Conservation (phyloP, 2,329 filamentous ascomycete genomes). For the Beauveria rudraprayagi region DNA sequence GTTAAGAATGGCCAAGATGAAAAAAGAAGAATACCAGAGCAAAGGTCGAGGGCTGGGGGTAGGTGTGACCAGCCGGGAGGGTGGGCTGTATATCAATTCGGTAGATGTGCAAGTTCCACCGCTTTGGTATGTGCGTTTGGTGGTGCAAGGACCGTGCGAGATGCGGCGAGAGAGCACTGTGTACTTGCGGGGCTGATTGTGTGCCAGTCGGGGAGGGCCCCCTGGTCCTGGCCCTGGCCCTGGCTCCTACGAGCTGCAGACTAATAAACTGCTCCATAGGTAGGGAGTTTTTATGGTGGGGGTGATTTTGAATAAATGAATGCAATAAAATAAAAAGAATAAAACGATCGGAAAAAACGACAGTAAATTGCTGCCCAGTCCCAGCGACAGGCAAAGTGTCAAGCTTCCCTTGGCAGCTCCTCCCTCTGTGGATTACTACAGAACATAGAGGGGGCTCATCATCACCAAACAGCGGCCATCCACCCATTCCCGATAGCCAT, state of each 20-base stretch:
- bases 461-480: too few species aligned
- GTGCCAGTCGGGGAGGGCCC: neutral
- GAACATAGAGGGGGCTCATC: too few species aligned
- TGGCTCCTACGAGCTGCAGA: neutral
- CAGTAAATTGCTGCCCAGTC: too few species aligned
- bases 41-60: neutral
- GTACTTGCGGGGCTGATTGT: neutral
- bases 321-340: neutral
- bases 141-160: neutral
- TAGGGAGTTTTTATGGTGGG: neutral
- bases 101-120: neutral
- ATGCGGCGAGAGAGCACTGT: neutral
- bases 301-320: neutral
- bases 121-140: neutral
- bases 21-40: neutral
- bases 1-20: neutral
- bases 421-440: too few species aligned
- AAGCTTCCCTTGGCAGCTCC: too few species aligned
- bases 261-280: too few species aligned
- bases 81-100: constrained; percentile 4
- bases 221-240: neutral
- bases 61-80: neutral
- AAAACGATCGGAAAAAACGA: neutral
- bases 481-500: too few species aligned
- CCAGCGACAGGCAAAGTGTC: too few species aligned